phyloP scores from a whole-genome alignment of 2,329 filamentous ascomycete species.

The Rachicladosporium sp. region DNA sequence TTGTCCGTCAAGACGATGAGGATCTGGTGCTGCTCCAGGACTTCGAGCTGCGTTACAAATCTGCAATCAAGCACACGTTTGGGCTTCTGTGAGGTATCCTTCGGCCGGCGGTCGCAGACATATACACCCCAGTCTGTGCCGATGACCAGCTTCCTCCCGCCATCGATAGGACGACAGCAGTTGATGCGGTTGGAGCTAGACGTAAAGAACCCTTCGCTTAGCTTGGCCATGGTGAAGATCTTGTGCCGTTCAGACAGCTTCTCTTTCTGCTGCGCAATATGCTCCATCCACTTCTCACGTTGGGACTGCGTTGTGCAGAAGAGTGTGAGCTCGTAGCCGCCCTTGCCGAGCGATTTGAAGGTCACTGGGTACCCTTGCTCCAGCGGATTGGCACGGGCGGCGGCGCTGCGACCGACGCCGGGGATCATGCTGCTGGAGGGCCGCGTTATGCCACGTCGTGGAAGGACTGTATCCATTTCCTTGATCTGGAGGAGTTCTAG shows the following conservation, averaged over 20 bases:
- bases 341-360: slow-evolving; percentile 90
- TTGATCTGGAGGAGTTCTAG: slow-evolving; percentile 84
- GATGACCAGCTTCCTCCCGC: slow-evolving; percentile 84
- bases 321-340: slow-evolving; percentile 82
- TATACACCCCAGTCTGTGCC: slow-evolving; percentile 93
- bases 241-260: slow-evolving; percentile 65
- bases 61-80: slow-evolving; percentile 74
- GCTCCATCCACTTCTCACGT: slow-evolving; percentile 92
- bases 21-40: slow-evolving; percentile 87
- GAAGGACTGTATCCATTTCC: slow-evolving; percentile 94
- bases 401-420: slow-evolving; percentile 39
- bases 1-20: slow-evolving; percentile 88
- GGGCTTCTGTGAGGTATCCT: slow-evolving; percentile 61
- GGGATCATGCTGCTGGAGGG: slow-evolving; percentile 75
- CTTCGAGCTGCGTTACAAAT: slow-evolving; percentile 87
- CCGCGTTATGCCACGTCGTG: slow-evolving; percentile 61
- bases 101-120: slow-evolving; percentile 78
- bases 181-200: slow-evolving; percentile 72
- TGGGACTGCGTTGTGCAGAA: slow-evolving; percentile 77
- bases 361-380: slow-evolving; percentile 87
- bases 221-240: slow-evolving; percentile 54
- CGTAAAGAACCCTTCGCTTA: slow-evolving; percentile 84
- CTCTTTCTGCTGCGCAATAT: slow-evolving; percentile 82
- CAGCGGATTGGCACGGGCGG: slow-evolving; percentile 33
- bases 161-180: slow-evolving; percentile 88